Evolutionary conservation across 306 rosid species (phyloP).

Genomic region (Purshia tridentata): DNA sequence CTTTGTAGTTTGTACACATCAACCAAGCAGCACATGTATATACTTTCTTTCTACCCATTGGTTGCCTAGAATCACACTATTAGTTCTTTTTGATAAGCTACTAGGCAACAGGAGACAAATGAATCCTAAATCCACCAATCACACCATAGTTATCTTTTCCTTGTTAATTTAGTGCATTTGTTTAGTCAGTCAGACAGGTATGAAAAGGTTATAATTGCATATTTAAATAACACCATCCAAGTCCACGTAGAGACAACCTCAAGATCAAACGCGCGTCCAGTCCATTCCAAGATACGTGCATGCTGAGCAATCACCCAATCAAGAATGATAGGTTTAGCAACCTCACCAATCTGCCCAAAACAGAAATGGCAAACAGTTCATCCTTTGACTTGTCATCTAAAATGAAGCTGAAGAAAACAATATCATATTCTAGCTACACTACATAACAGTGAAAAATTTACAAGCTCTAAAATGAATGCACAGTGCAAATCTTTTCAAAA

Average conservation of each 20-base stretch:
- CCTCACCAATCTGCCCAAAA: conserved; percentile 49
- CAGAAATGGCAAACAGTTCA: conserved; percentile 13
- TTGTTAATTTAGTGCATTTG: neutral
- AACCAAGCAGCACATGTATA: neutral
- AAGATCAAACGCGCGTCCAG: conserved; percentile 50
- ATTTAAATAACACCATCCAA: conserved; percentile 14
- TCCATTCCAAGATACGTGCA: conserved; percentile 52
- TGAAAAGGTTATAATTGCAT: neutral
- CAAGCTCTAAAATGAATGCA: neutral
- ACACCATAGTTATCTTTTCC: neutral
- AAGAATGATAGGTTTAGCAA: conserved; percentile 53
- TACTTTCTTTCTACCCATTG: neutral
- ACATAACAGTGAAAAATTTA: neutral
- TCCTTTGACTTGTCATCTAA: conserved; percentile 8
- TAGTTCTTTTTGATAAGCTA: neutral
- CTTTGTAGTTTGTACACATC: neutral
- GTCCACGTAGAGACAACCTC: conserved; percentile 42
- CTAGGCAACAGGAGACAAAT: neutral
- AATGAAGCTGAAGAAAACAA: neutral
- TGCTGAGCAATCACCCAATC: conserved; percentile 64
- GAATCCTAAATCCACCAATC: neutral
- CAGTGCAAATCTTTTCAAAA: neutral
- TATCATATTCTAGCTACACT: neutral
- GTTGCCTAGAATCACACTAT: conserved; percentile 9
- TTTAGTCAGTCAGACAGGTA: neutral